Conservation (phyloP, 768 basidiomycete species). For the Serpula lacrymans region DNA sequence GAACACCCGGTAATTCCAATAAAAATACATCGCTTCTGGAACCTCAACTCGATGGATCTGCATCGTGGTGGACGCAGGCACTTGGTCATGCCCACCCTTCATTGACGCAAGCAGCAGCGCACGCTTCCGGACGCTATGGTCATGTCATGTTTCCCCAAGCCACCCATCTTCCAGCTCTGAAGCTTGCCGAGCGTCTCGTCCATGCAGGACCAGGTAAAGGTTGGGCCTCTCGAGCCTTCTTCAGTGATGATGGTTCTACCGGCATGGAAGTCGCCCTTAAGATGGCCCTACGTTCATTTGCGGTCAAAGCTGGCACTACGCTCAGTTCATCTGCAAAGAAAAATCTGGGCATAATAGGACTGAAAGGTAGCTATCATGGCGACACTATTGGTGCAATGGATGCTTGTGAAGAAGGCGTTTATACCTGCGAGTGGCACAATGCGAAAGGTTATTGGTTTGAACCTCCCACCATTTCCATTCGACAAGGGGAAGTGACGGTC, state of each 20-base stretch:
- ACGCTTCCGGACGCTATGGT: constrained; percentile 89
- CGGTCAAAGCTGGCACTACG: constrained; percentile 33
- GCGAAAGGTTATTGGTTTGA: constrained; percentile 94
- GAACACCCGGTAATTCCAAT: no score
- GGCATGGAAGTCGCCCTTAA: constrained; percentile 98
- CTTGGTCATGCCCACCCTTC: constrained; percentile 78
- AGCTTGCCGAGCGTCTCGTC: constrained; percentile 77
- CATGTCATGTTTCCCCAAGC: constrained; percentile 96
- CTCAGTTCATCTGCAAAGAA: constrained; percentile 39
- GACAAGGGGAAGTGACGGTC: constrained; percentile 53
- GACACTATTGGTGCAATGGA: constrained; percentile 99
- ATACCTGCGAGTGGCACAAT: constrained; percentile 94
- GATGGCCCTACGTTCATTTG: constrained; percentile 84
- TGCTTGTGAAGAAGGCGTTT: constrained; percentile 87
- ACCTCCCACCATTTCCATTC: constrained; percentile 73
- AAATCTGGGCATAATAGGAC: constrained; percentile 72
- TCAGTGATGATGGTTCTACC: constrained; percentile 93
- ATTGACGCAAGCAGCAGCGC: constrained; percentile 82
- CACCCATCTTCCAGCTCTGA: constrained; percentile 80
- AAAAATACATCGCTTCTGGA: constrained; percentile 37
- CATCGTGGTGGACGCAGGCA: constrained; percentile 98
- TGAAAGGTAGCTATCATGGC: constrained; percentile 94
- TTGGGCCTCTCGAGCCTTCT: constrained; percentile 91
- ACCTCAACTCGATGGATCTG: constrained; percentile 84
- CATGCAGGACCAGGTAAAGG: constrained; percentile 74